Percentiles rank a stretch among this genome's conserved stretches.
These are phyloP conservation scores for Trichoderma endophyticum DNA, from an alignment of 2,329 filamentous ascomycete genomes.

Conservation along the genomic window DNA sequence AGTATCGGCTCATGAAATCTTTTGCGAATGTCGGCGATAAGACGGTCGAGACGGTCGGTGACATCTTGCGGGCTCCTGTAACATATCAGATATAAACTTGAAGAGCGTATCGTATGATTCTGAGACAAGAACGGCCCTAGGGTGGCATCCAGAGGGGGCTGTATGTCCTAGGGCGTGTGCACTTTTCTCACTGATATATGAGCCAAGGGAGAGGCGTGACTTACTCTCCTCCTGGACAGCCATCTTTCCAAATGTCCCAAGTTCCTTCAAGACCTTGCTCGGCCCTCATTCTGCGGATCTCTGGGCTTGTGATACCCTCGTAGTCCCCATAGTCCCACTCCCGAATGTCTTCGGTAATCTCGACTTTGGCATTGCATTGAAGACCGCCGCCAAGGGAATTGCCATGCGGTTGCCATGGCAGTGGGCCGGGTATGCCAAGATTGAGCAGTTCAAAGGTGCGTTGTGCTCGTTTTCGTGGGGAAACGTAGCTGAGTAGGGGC, in stretches of 20 bases:
- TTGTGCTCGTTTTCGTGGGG: conserved; percentile 79
- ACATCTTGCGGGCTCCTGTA: conserved; percentile 67
- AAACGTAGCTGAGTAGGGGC: conserved; percentile 63
- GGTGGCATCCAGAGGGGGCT: background rate
- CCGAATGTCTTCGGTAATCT: conserved; percentile 68
- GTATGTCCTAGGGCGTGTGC: background rate
- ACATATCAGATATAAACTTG: background rate
- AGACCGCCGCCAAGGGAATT: conserved; percentile 35
- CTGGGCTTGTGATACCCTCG: conserved; percentile 70
- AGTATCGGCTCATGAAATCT: conserved; percentile 64
- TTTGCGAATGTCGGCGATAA: conserved; percentile 72
- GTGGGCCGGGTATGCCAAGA: conserved; percentile 61
- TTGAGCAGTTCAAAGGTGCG: conserved; percentile 85
- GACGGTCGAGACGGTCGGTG: conserved; percentile 65
- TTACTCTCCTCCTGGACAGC: conserved; percentile 80
- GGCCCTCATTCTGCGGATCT: conserved; percentile 60
- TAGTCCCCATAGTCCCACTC: conserved; percentile 91
- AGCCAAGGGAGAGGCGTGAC: conserved; percentile 30
- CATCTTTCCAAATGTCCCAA: conserved; percentile 91
- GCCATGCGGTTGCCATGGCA: conserved; percentile 66
- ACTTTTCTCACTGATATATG: background rate
- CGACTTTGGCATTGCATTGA: conserved; percentile 57
- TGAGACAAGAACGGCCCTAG: background rate
- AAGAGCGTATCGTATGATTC: conserved; percentile 1
- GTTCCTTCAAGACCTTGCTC: conserved; percentile 53